A percentile compares a stretch with the other conserved stretches of the same genome.
phyloP scores from a whole-genome alignment of 2,329 filamentous ascomycete genomes.

The Neurospora sp. region DNA sequence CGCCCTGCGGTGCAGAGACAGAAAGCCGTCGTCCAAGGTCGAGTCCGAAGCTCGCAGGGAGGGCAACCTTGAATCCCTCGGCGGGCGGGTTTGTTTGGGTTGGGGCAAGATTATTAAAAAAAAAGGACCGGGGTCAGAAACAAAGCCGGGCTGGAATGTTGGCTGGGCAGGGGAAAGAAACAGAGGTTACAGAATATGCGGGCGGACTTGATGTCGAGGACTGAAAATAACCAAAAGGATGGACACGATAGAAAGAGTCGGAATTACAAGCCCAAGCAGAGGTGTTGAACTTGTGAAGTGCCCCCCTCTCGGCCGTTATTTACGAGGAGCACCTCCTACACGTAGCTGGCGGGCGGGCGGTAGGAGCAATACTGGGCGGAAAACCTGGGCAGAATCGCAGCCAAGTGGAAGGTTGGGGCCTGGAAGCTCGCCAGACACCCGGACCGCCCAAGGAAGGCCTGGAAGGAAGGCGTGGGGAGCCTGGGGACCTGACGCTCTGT shows the following conservation, averaged over 20 bases:
- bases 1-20: constrained; percentile 2
- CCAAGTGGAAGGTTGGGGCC: not conserved
- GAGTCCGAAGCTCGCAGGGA: not conserved
- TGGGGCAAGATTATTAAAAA: not conserved
- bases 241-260: not conserved
- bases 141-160: not conserved
- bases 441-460: not conserved
- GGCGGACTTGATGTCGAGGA: not conserved
- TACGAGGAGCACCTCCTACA: not conserved
- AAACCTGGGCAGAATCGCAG: not conserved
- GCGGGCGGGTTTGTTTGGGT: constrained; percentile 1
- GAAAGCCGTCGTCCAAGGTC: not conserved
- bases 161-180: not conserved
- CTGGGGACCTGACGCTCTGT: not conserved
- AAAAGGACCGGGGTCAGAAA: constrained; percentile 1
- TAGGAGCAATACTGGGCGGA: not conserved
- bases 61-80: not conserved
- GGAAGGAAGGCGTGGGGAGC: not conserved
- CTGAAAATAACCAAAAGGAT: not conserved
- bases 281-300: not conserved
- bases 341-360: not conserved
- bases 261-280: not conserved
- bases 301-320: not conserved
- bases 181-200: not conserved
- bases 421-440: not conserved